Conservation (phyloP, 2,329 filamentous ascomycete species). For the Venturia effusa region DNA sequence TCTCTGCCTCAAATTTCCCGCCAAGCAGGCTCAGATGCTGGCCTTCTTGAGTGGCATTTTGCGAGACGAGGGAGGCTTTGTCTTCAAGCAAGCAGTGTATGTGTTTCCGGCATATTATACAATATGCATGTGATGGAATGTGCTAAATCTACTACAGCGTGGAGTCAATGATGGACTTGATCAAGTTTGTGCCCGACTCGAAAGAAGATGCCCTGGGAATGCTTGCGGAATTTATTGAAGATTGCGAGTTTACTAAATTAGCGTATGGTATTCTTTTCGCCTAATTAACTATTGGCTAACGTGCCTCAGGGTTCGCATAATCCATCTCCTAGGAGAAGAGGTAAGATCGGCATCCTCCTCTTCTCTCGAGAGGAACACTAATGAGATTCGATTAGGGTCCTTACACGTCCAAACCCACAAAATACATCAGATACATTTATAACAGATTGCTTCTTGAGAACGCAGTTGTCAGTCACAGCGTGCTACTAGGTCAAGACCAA, state of each 20-base stretch:
- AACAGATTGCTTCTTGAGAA: constrained; percentile 97
- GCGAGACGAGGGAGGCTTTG: constrained; percentile 92
- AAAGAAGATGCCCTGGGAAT: constrained; percentile 74
- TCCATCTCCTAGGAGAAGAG: constrained; percentile 87
- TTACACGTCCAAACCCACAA: constrained; percentile 89
- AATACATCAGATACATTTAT: constrained; percentile 99
- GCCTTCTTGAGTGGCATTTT: constrained; percentile 95
- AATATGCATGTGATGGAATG: not conserved
- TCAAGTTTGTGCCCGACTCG: constrained; percentile 93
- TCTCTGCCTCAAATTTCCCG: constrained; percentile 92
- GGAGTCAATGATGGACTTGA: constrained; percentile 98
- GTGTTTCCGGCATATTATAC: not conserved
- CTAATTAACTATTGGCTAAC: not conserved
- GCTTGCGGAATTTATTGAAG: constrained; percentile 97
- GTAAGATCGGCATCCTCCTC: not conserved
- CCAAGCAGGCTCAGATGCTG: constrained; percentile 96
- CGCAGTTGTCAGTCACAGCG: constrained; percentile 49
- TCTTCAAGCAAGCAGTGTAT: constrained; percentile 84
- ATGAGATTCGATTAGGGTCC: constrained; percentile 45
- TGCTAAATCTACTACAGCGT: constrained; percentile 34
- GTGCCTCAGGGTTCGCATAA: constrained; percentile 55
- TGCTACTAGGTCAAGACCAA: not conserved
- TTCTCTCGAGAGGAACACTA: not conserved
- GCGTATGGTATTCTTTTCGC: constrained; percentile 32
- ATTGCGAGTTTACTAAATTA: constrained; percentile 97